These are phyloP conservation scores for Chrysanthemum seticuspe DNA, from an alignment of 129 eudicot genomes.

Conservation along the genomic window DNA sequence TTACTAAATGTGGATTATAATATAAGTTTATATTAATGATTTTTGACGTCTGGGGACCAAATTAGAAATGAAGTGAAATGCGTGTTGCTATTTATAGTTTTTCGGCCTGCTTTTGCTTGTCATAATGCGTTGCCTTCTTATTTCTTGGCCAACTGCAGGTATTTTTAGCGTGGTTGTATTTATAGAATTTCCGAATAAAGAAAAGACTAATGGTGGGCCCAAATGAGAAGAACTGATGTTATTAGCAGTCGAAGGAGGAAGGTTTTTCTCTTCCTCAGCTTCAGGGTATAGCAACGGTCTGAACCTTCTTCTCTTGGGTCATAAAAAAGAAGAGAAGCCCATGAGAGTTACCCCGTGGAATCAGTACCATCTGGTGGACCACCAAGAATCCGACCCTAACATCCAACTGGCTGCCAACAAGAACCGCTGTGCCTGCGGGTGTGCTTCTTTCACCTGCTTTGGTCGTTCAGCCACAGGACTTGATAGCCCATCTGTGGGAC, in stretches of 20 bases:
- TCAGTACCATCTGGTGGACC: slow-evolving; percentile 92
- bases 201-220: slow-evolving; percentile 40
- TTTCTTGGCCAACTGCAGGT: slow-evolving; percentile 28
- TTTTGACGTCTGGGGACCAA: too few species aligned
- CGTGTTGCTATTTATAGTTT: too few species aligned
- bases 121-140: slow-evolving; percentile 5
- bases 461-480: slow-evolving; percentile 74
- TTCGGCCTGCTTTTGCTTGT: too few species aligned
- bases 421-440: slow-evolving; percentile 69
- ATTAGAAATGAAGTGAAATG: too few species aligned
- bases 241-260: slow-evolving; percentile 98
- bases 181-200: slow-evolving; percentile 13
- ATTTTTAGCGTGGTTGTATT: slow-evolving; percentile 12
- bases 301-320: slow-evolving; percentile 83
- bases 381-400: slow-evolving; percentile 57
- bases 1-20: too few species aligned
- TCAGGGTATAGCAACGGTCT: slow-evolving; percentile 91
- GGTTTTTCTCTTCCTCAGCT: slow-evolving; percentile 96
- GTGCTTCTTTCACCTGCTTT: slow-evolving; percentile 82
- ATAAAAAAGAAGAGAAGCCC: slow-evolving; percentile 81
- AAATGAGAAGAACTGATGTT: slow-evolving; percentile 92
- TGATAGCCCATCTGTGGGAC: slow-evolving; percentile 73
- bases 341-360: slow-evolving; percentile 96
- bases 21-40: too few species aligned
- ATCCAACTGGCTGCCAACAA: slow-evolving; percentile 85